Evolutionary conservation across 306 rosid species (phyloP), one percentile per base, ranked within the genome.

Genomic region (Macrotyloma uniflorum): DNA sequence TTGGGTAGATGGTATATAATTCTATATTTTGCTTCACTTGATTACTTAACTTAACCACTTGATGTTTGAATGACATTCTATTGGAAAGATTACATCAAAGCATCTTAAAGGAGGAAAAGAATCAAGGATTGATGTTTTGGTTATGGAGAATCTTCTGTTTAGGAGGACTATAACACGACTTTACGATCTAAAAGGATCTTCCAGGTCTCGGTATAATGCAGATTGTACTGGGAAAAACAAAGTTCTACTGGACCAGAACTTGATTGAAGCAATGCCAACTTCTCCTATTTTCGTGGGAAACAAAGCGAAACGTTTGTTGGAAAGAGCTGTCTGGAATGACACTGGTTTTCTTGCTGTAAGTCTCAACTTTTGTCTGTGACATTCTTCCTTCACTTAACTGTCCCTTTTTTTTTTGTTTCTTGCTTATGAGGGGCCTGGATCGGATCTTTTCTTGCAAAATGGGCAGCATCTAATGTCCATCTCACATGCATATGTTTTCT

Each of bases 191-290:
- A 96, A 96, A 83, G 99, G 99, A 81, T 93, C 99, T 71, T 76
- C 96, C 26, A 78, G 98, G 67, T 88, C 99, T 13, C 91, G 99
- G 77, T 96, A 96, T 78, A 93, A 92, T 85, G 80, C 97, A 46
- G 99, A 95, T 80, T 72, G 79, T 18, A 87, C 81, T 7, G 99
- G 99, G 78, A 91, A 86, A 76, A 91, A 94, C 90, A 89, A 88
- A 80, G 98, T 91, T 81, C 88, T 95, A 32, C 80, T 95, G 79
- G 99, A 95, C 88, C 93, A 95, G 78, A 95, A 95, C 83, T 87
- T 95, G 89, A 89, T 95, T 71, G 99, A 95, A 83, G 93, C 98
- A 78, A 95, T 95, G 98, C 97, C 99, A n/a, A 95, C 99, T 22
- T 88, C 91, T 84, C 99, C 99, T 18, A 95, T 95, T 75, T 95